Evolutionary conservation across 75 land plant species (phyloP), one percentile per base, ranked within the genome.

Genomic region (Picea glauca): DNA sequence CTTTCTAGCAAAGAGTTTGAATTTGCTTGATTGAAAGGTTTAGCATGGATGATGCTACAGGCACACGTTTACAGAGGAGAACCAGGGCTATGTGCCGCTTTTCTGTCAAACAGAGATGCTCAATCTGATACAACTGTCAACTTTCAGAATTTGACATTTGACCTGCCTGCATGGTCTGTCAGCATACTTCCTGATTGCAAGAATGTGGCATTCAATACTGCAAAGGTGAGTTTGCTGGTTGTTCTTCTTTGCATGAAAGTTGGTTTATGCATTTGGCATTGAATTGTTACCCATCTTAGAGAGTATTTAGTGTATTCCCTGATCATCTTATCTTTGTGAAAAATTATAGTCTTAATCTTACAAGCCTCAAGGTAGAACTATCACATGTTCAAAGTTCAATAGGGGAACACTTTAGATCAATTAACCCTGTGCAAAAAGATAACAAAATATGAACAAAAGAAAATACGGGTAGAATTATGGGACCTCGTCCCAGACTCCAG

Each of bases 161-260:
- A 68, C 61, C 80, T 98, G 65, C 99, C 99, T 62, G 94, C 98
- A 32, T 98, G 99, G 99, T 95, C 99, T 40, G 99, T 98, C 62
- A 98, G 94, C 64, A 93, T 98, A 65, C 84, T 98, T 76, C 96
- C 99, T 15, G 98, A 95, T 82, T 98, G 99, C 89, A 86, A 82
- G 75, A 87, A 85, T 65, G 88, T 86, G 61, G 90, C 85, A 62
- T 95, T 88, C 87, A 98, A 98, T 77, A 93, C 98, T 32, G 99
- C 98, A 12, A 87, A 95, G 96, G 99, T 95, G 66, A 78, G 79
- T 0, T 70, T 79, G 8, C 30, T 38, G 35, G 67, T 33, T 21
- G 54, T 58, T 76, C 73, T 79, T 40, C 21, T 60, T 35, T 33
- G 43, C 3, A 17, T 38, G 23, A 60, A 60, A 18, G 26, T 61